A percentile compares a stretch with the other conserved stretches of the same genome.
Evolutionary conservation across 805 yeast species (phyloP).

Genomic region (Suhomyces emberorum): DNA sequence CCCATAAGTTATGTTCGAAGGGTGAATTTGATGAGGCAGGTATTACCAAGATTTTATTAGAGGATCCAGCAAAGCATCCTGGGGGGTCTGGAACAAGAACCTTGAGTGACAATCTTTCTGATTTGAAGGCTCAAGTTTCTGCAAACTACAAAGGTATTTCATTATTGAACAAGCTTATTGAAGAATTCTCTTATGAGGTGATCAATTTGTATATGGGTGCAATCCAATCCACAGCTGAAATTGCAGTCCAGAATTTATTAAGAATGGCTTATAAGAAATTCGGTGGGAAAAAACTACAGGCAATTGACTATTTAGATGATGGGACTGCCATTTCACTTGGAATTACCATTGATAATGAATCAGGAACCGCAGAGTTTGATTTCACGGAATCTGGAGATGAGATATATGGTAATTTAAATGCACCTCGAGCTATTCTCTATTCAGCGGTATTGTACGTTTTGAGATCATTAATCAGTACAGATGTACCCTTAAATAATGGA

Average conservation of each 20-base stretch:
- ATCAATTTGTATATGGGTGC: constrained; percentile 77
- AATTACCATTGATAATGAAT: constrained; percentile 44
- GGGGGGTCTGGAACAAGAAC: constrained; percentile 91
- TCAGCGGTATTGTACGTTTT: constrained; percentile 87
- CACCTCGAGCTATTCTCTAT: constrained; percentile 85
- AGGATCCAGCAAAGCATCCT: constrained; percentile 75
- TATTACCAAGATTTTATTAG: constrained; percentile 57
- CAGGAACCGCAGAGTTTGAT: constrained; percentile 71
- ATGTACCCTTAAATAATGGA: constrained; percentile 92
- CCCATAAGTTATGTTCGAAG: constrained; percentile 64
- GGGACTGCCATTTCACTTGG: constrained; percentile 65
- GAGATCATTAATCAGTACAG: constrained; percentile 78
- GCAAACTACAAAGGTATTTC: constrained; percentile 85
- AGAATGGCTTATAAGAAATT: constrained; percentile 36
- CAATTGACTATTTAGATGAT: constrained; percentile 74
- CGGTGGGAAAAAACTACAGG: constrained; percentile 40
- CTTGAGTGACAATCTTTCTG: constrained; percentile 75
- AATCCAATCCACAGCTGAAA: constrained; percentile 75
- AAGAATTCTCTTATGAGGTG: constrained; percentile 57
- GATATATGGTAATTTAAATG: constrained; percentile 85
- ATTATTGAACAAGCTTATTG: constrained; percentile 55
- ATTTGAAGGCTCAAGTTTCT: constrained; percentile 53
- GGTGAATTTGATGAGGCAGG: constrained; percentile 76
- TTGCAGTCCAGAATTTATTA: constrained; percentile 52
- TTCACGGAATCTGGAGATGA: constrained; percentile 86